Evolutionary conservation across 192 early-diverging fungal species (phyloP), one percentile per base, ranked within the genome.

Genomic region (Pilaira anomala): DNA sequence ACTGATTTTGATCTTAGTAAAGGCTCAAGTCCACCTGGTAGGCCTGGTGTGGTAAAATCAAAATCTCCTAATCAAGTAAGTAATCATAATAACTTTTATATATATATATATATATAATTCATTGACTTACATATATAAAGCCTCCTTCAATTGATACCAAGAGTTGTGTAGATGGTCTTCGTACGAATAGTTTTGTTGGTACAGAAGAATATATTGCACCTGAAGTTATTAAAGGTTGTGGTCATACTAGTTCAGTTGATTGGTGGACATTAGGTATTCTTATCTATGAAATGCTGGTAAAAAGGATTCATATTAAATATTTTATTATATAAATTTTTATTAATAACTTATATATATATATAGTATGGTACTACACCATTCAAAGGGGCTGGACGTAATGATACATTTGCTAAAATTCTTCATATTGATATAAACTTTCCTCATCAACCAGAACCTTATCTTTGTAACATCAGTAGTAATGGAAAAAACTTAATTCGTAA

Each of bases 171-270:
- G 86, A 90, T 55, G 83, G 84, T 65, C 69, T 94, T 49, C 83
- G 94, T 56, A 97, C 97, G 4, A 98, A 99, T 76, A 94, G 93
- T 54, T 99, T 99, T 85, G 95, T 98, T 16, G 97, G 97, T 7
- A 99, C 97, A 2, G 96, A 98, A 75, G 96, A 98, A 78, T 98
- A 98, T 72, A 97, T 99, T 87, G 93, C 97, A 19, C 97, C 97
- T 41, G 97, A 99, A 74, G 94, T 99, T 18, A 98, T 99, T 79
- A 91, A 89, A 58, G 96, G 95, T 42, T 80, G 83, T 48, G 95
- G 96, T 13, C 95, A 99, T 78, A 95, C 95, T 5, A 89, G 86
- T 67, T 83, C 88, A 1, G 92, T 99, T 11, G 97, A 99, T 79
- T 99, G 96, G 94, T 99, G 97, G 97, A 98, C 96, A 12, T 71